Base-by-base conservation (phyloP, 176 grass and related monocot species). In the Carex pumila region DNA sequence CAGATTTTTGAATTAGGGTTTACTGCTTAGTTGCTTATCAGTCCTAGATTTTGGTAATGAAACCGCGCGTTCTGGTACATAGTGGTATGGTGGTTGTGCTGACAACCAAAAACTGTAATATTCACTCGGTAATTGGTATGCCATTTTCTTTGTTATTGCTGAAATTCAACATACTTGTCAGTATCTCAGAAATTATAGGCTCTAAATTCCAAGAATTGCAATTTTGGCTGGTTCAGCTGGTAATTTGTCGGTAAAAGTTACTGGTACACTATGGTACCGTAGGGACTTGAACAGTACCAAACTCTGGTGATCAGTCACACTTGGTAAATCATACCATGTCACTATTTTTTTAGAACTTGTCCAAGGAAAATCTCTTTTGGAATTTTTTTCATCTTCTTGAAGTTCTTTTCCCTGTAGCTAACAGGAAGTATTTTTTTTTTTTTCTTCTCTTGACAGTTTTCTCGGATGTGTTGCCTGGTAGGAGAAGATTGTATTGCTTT, bases 391-490 rank as follows among this genome's bases (percentile, higher is more conserved):
- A 2, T 34, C 32, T 32, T 32, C 32, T 6, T 65, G 10, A 14
- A 65, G 32, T 30, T 10, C 7, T 65, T 65, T 25, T 29, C 45
- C 45, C 45, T 49, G 45, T 70, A 43, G 15, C 36, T 68, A 68
- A 68, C 65, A 43, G 56, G 7, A 62, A 43, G 7, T 18, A 17
- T 41, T n/a, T 19, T 17, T 32, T n/a, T 17, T 67, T 49, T 25
- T 25, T 25, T 25, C 14, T 25, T 25, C 14, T 6, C 19, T 71
- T 52, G 8, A 43, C 67, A 85, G 83, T 54, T 85, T 85, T 50
- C 68, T 85, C 6, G 83, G 83, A 76, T 85, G 53, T 18, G 32
- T 85, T 47, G 83, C 67, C 55, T 85, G 53, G 83, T 85, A 85
- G 83, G 30, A 85, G 61, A 53, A 66, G 81, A 63, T 32, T 69